Evolutionary conservation across 768 basidiomycete genomes (phyloP), one percentile per base, ranked within the genome.

Genomic region (Tricholoma hemisulphureum): DNA sequence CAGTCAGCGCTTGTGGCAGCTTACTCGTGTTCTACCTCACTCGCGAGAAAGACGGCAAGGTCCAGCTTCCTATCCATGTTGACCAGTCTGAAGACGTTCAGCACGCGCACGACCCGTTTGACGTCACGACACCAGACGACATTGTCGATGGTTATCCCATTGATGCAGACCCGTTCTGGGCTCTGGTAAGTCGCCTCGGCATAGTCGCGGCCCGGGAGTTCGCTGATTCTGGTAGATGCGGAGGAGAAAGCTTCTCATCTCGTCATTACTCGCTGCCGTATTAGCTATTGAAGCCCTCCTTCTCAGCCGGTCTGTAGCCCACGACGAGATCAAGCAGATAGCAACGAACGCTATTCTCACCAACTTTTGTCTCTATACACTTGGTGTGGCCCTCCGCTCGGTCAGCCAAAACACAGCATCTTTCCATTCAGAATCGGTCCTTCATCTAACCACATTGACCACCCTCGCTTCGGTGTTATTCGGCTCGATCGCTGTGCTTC

Each of bases 101-200:
- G 7, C 31, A 41, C 13, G 65, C 68, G 28, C 68, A 68, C 10
- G 88, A 90, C 64, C 83, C 87, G 13, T 90, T 89, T 65, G 82
- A 85, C 67, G 85, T 93, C 18, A 81, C 83, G 21, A 83, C 67
- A n/a, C 82, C 85, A 9, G 86, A 88, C 66, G 91, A 93, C 63
- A 60, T 82, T 31, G 58, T 85, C 10, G 86, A 90, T 59, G 89
- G 89, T 4, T 80, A 80, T 53, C 86, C 89, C 7, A 75, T 90
- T 32, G 71, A 88, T 23, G 86, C 82, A 51, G 76, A 75, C 3
- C 70, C 57, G 3, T 91, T 91, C 69, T 87, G 85, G 86, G 62
- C 64, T n/a, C 72, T 75, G 69, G 86, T 82, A 63, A 41, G 80
- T 71, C 20, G 13, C 13, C 31, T 51, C 37, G 8, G 21, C n/a